A percentile compares a stretch with the other conserved stretches of the same genome.
Evolutionary conservation across 2,329 filamentous ascomycete species (phyloP).

Genomic region (Cladosporium oxysporum): DNA sequence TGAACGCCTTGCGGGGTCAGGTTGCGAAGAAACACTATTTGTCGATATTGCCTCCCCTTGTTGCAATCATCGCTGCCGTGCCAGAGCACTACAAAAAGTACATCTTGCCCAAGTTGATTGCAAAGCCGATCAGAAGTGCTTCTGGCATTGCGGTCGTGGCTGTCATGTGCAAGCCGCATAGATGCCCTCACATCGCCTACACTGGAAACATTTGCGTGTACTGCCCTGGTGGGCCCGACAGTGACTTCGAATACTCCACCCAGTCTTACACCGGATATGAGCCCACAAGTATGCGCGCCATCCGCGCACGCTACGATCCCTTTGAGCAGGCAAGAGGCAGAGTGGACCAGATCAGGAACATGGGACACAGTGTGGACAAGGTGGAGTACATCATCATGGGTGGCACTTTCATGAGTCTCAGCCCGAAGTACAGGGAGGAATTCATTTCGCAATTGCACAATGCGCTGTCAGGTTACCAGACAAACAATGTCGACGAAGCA

Average conservation of each 20-base stretch:
- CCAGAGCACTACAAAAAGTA: constrained; percentile 99
- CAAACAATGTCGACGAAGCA: constrained; percentile 90
- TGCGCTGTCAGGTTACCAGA: constrained; percentile 92
- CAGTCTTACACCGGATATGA: constrained; percentile 99
- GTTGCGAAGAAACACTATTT: constrained; percentile 92
- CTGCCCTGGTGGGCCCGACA: constrained; percentile 94
- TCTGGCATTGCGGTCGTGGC: constrained; percentile 97
- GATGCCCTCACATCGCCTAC: constrained; percentile 96
- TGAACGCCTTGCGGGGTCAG: constrained; percentile 84
- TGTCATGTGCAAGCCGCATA: constrained; percentile 98
- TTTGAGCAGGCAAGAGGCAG: constrained; percentile 95
- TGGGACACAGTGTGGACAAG: constrained; percentile 97
- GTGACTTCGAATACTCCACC: constrained; percentile 98
- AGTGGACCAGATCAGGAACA: constrained; percentile 92
- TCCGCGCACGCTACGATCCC: constrained; percentile 93
- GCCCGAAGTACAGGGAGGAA: constrained; percentile 83
- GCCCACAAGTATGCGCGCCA: constrained; percentile 96
- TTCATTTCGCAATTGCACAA: constrained; percentile 98
- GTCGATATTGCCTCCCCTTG: constrained; percentile 83
- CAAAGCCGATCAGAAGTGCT: constrained; percentile 93
- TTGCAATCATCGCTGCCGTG: constrained; percentile 95
- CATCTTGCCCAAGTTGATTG: constrained; percentile 91
- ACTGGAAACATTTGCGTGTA: constrained; percentile 99
- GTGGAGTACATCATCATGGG: constrained; percentile 99
- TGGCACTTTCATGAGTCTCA: constrained; percentile 96